Base-by-base conservation (phyloP, 129 eudicot species). In the Lactuca saligna region DNA sequence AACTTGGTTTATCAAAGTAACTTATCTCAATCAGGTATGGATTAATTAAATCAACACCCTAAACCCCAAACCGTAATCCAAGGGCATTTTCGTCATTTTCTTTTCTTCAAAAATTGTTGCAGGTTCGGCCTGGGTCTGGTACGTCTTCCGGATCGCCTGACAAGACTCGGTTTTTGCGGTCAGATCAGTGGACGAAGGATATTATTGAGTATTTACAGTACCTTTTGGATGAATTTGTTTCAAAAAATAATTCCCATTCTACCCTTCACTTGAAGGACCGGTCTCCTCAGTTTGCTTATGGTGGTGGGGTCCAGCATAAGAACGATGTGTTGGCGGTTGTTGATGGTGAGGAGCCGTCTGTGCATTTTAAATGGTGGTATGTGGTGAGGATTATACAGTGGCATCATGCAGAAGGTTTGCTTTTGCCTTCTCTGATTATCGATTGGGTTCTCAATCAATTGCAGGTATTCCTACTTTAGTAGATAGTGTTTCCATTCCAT, bases 141-240 rank as follows among this genome's bases (percentile, higher is more conserved):
- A 78, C 81, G 42, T 83, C 93, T 8, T 82, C 97, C 10, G 94
- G 86, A 17, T 54, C 76, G 25, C 83, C 84, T 48, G 97, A 94
- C 48, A 87, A 78, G 82, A 80, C 76, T 64, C 87, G 85, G 65
- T 50, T 83, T 61, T 61, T 93, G 51, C 95, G 99, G 17, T 82
- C 97, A 32, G 99, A 94, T 66, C 97, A 80, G 75, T 94, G 99
- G 97, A 94, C 99, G 16, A 94, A 85, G 75, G 99, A 94, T 82
- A 69, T 94, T 51, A 76, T 83, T 37, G 97, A 94, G 58, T 94
- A 94, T 82, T 82, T 94, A 79, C 97, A 94, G 64, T 65, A 72
- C 65, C 93, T 94, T 33, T 61, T 94, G 80, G 95, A 89, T 83
- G 99, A 94, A 71, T 85, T 83, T 69, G 60, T 83, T 38, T 72